Percentiles rank a stretch among this genome's conserved stretches.
These are phyloP conservation scores for Torulaspora delbrueckii DNA, from an alignment of 805 yeast species.

Conservation along the genomic window DNA sequence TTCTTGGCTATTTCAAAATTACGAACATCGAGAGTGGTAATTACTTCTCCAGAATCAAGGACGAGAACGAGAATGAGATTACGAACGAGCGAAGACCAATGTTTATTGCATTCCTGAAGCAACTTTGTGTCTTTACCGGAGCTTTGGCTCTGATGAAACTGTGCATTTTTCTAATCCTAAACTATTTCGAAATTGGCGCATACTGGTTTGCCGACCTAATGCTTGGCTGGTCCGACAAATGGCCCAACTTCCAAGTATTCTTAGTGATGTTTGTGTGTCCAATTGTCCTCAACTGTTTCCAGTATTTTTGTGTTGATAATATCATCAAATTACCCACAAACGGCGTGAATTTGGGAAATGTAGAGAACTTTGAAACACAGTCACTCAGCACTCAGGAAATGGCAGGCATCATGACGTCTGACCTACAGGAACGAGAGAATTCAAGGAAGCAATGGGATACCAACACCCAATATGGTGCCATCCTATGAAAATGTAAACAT, in stretches of 20 bases:
- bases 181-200: conserved; percentile 62
- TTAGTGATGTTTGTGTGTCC: conserved; percentile 84
- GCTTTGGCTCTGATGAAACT: conserved; percentile 63
- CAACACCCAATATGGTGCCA: conserved; percentile 2
- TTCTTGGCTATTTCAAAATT: conserved; percentile 32
- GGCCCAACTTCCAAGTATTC: conserved; percentile 78
- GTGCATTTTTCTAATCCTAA: conserved; percentile 51
- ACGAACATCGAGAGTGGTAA: conserved; percentile 46
- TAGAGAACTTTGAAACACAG: conserved; percentile 30
- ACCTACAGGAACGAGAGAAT: background rate
- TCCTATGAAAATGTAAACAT: conserved; percentile 1
- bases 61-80: conserved; percentile 6
- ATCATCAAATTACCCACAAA: conserved; percentile 54
- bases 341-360: conserved; percentile 21
- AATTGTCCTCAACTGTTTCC: conserved; percentile 65
- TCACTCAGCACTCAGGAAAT: conserved; percentile 7
- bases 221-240: conserved; percentile 75
- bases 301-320: conserved; percentile 66
- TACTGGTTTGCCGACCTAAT: conserved; percentile 71
- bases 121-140: conserved; percentile 59
- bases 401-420: background rate
- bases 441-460: background rate
- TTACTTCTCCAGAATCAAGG: conserved; percentile 24
- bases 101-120: conserved; percentile 63
- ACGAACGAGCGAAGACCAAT: conserved; percentile 65